A percentile compares a stretch with the other conserved stretches of the same genome.
Evolutionary conservation across 2,329 filamentous ascomycete species (phyloP).

Genomic region (Fusarium chuoi): DNA sequence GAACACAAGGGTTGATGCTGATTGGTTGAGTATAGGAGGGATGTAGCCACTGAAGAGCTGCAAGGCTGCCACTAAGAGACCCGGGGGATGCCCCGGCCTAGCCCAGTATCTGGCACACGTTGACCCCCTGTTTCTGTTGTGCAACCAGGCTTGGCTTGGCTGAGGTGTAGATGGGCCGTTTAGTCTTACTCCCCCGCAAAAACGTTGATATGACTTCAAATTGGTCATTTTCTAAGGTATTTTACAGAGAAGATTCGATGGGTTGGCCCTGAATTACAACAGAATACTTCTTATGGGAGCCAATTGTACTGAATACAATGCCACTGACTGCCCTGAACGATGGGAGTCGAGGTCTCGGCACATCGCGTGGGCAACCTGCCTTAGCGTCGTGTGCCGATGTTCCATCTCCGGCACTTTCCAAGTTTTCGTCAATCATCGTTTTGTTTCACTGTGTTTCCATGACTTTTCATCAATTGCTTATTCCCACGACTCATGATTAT

Average conservation of each 20-base stretch:
- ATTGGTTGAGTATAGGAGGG: slow-evolving; percentile 7
- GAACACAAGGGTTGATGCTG: slow-evolving; percentile 16
- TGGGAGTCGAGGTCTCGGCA: neutral
- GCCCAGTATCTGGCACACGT: slow-evolving; percentile 11
- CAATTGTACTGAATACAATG: neutral
- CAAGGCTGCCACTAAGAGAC: slow-evolving; percentile 26
- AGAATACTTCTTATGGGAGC: neutral
- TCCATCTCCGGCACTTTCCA: slow-evolving; percentile 19
- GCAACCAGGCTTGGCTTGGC: neutral
- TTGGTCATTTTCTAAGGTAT: neutral
- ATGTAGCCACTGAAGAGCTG: slow-evolving; percentile 13
- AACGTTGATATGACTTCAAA: neutral
- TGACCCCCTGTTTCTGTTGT: slow-evolving; percentile 1
- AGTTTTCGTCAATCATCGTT: slow-evolving; percentile 1
- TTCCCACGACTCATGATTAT: neutral
- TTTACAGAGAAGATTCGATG: neutral
- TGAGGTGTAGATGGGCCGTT: neutral
- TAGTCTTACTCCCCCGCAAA: neutral
- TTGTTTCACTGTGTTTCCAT: neutral
- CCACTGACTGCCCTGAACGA: neutral
- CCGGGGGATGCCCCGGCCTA: neutral
- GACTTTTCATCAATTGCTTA: slow-evolving; percentile 7
- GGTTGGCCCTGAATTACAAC: neutral
- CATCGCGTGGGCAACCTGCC: slow-evolving; percentile 20
- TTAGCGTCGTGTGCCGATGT: slow-evolving; percentile 24